phyloP scores from a whole-genome alignment of 2,329 filamentous ascomycete genomes.

The Colletotrichum cuscutae region DNA sequence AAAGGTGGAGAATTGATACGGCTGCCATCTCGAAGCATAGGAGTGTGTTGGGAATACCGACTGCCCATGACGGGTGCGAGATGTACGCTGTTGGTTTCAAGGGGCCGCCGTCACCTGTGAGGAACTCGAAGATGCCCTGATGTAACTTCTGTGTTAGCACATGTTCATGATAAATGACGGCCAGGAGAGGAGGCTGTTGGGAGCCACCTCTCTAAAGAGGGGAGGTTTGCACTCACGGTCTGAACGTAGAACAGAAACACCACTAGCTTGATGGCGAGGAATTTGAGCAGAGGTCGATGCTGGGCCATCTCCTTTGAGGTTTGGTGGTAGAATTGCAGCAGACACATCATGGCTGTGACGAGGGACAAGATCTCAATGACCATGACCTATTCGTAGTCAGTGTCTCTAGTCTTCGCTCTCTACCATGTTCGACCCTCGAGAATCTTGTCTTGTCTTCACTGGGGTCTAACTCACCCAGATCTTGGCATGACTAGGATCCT shows the following conservation, averaged over 20 bases:
- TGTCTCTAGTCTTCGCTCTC: background rate
- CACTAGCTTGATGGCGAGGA: slow-evolving; percentile 11
- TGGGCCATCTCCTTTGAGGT: background rate
- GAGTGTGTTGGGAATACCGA: slow-evolving; percentile 5
- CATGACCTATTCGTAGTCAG: background rate
- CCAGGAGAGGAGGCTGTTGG: background rate
- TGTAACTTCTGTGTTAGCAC: background rate
- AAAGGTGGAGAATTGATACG: slow-evolving; percentile 3
- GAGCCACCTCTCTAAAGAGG: too few species aligned
- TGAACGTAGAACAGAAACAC: slow-evolving; percentile 6
- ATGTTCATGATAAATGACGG: background rate
- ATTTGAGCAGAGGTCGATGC: slow-evolving; percentile 1
- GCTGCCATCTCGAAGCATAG: slow-evolving; percentile 18
- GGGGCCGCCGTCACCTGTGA: background rate
- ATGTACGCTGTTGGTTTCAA: background rate
- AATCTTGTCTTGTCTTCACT: background rate
- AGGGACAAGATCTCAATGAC: slow-evolving; percentile 8
- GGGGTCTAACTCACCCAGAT: background rate
- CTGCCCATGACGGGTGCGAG: slow-evolving; percentile 3
- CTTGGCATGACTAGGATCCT: background rate
- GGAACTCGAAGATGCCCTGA: slow-evolving; percentile 12
- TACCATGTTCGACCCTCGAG: background rate
- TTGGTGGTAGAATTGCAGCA: slow-evolving; percentile 6
- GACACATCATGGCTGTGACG: slow-evolving; percentile 13
- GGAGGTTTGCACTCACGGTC: background rate